phyloP scores from a whole-genome alignment of 2,329 filamentous ascomycete genomes.

The Aspergillus phoenicis region DNA sequence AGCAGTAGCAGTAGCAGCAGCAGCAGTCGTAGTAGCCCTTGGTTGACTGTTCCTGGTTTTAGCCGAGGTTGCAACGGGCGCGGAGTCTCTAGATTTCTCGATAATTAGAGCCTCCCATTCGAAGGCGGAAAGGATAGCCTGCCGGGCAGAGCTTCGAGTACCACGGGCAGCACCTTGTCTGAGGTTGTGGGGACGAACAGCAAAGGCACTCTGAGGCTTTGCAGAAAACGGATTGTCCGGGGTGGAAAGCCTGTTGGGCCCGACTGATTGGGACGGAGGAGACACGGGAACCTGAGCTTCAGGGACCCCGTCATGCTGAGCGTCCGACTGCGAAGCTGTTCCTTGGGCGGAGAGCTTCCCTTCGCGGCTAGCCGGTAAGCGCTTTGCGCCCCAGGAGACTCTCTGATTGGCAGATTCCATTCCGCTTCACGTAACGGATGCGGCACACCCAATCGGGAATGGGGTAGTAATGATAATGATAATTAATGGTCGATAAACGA shows the following conservation, averaged over 20 bases:
- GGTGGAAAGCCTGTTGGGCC: slow-evolving; percentile 7
- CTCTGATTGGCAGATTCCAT: slow-evolving; percentile 25
- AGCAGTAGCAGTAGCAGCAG: not conserved
- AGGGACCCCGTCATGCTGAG: not conserved
- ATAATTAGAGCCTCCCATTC: slow-evolving; percentile 33
- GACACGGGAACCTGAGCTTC: slow-evolving; percentile 1
- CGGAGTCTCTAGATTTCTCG: slow-evolving; percentile 19
- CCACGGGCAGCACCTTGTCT: slow-evolving; percentile 28
- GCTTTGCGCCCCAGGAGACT: slow-evolving; percentile 15
- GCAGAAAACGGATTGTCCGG: slow-evolving; percentile 1
- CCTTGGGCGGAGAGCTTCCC: not conserved
- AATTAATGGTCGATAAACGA: too few species aligned
- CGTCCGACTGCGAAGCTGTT: not conserved
- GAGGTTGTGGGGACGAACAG: slow-evolving; percentile 18
- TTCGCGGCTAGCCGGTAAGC: slow-evolving; percentile 17
- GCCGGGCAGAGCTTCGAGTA: slow-evolving; percentile 25
- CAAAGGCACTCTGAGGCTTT: slow-evolving; percentile 6
- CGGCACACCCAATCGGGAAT: slow-evolving; percentile 23
- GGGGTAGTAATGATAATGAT: slow-evolving; percentile 1
- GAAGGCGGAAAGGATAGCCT: slow-evolving; percentile 26
- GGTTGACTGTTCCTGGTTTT: slow-evolving; percentile 12
- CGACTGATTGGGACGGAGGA: slow-evolving; percentile 4
- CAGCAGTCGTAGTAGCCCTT: not conserved
- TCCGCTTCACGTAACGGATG: slow-evolving; percentile 16
- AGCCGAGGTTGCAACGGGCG: slow-evolving; percentile 10